A percentile compares a stretch with the other conserved stretches of the same genome.
phyloP scores from a whole-genome alignment of 108 stramenopile genomes.

The Schizochytrium sp. region DNA sequence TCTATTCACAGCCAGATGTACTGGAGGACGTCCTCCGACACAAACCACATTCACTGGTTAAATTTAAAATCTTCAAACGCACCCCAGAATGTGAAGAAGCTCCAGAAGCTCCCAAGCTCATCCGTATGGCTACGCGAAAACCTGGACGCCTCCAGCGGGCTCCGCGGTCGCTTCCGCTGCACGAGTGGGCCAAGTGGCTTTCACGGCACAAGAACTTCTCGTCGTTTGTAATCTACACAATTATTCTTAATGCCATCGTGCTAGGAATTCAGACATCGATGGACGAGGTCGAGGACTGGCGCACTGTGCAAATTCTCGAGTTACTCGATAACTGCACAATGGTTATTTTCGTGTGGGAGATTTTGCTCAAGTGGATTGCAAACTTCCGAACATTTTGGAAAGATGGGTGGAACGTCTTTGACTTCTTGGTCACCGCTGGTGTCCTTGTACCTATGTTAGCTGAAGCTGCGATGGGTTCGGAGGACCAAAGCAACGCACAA shows the following conservation, averaged over 20 bases:
- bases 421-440: conserved; percentile 50
- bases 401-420: conserved; percentile 51
- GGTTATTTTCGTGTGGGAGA: conserved; percentile 44
- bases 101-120: background rate
- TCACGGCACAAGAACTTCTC: conserved; percentile 56
- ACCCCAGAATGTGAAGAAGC: background rate
- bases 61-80: conserved; percentile 58
- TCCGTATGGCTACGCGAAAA: conserved; percentile 12
- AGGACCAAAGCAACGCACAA: conserved; percentile 48
- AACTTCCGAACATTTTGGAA: conserved; percentile 31
- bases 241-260: conserved; percentile 36
- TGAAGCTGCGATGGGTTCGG: background rate
- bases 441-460: conserved; percentile 40
- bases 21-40: conserved; percentile 25
- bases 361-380: conserved; percentile 48
- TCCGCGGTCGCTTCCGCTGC: background rate
- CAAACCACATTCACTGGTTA: conserved; percentile 46
- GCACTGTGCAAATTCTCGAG: conserved; percentile 2
- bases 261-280: conserved; percentile 33
- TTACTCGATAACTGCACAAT: conserved; percentile 48
- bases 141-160: conserved; percentile 42
- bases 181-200: conserved; percentile 52
- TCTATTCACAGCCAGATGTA: background rate
- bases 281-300: conserved; percentile 51
- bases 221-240: conserved; percentile 21